Conservation (phyloP, 805 yeast genomes). For the Cyberlindnera nakhonratchasimensis region DNA sequence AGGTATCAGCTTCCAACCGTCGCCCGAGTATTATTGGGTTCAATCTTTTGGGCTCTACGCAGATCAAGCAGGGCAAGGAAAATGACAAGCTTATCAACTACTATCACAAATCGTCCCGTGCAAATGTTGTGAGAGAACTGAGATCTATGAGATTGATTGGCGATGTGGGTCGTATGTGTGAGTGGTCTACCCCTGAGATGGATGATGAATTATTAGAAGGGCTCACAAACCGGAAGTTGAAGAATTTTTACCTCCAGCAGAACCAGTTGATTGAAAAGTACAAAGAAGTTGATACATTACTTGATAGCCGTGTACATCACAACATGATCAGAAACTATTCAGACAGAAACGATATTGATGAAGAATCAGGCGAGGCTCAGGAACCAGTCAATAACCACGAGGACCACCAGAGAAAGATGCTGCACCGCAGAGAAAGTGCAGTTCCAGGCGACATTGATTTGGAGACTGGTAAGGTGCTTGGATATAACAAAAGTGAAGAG, state of each 20-base stretch:
- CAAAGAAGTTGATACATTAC: constrained; percentile 55
- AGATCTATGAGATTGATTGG: constrained; percentile 50
- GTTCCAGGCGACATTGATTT: constrained; percentile 60
- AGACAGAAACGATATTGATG: constrained; percentile 23
- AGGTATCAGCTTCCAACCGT: background rate
- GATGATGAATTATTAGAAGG: constrained; percentile 26
- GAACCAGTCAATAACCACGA: constrained; percentile 12
- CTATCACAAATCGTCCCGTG: constrained; percentile 17
- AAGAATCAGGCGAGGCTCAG: background rate
- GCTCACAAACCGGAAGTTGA: constrained; percentile 30
- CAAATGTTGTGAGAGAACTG: constrained; percentile 33
- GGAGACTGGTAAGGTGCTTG: constrained; percentile 55
- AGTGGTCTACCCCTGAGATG: constrained; percentile 37
- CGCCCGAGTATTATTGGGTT: constrained; percentile 20
- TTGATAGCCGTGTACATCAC: constrained; percentile 69
- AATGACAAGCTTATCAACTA: constrained; percentile 23
- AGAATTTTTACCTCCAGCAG: constrained; percentile 51
- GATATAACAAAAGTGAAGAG: constrained; percentile 42
- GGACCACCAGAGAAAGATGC: background rate
- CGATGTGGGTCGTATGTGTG: constrained; percentile 29
- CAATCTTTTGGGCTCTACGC: constrained; percentile 17
- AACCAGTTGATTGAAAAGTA: constrained; percentile 57
- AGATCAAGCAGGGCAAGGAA: constrained; percentile 20
- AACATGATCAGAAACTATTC: constrained; percentile 58
- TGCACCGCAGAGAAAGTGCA: constrained; percentile 31